Evolutionary conservation across 2,329 filamentous ascomycete species (phyloP).

Genomic region (Ceratocystis ficicola): DNA sequence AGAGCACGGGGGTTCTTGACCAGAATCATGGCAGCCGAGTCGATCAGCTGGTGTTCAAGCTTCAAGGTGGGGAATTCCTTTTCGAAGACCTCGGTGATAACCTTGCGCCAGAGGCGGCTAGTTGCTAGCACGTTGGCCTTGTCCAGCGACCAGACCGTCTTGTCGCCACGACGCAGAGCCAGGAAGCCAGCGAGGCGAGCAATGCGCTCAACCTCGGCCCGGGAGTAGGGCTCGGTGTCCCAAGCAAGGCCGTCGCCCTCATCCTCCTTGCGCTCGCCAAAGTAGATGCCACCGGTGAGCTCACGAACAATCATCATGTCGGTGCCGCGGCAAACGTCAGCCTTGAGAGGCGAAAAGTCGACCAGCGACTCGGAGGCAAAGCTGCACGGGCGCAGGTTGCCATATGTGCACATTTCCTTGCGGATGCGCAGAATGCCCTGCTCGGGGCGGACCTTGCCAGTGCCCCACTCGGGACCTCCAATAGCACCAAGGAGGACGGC

Average conservation of each 20-base stretch:
- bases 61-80: conserved; percentile 81
- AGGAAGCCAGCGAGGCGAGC: conserved; percentile 70
- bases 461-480: conserved; percentile 94
- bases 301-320: conserved; percentile 91
- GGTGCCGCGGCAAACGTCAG: conserved; percentile 69
- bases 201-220: conserved; percentile 76
- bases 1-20: conserved; percentile 81
- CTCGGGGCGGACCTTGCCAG: conserved; percentile 75
- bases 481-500: conserved; percentile 88
- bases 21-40: conserved; percentile 95
- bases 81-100: conserved; percentile 70
- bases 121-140: conserved; percentile 96
- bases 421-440: conserved; percentile 83
- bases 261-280: conserved; percentile 74
- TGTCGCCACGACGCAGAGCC: conserved; percentile 59
- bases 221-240: conserved; percentile 80
- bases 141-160: conserved; percentile 69
- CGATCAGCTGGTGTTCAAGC: conserved; percentile 81
- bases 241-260: conserved; percentile 61
- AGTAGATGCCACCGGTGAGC: conserved; percentile 88
- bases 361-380: conserved; percentile 82
- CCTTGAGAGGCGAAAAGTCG: conserved; percentile 75
- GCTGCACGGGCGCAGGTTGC: conserved; percentile 91
- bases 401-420: conserved; percentile 88
- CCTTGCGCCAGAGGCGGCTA: conserved; percentile 77